These are phyloP conservation scores for Rhytidhysteron rufulum DNA, from an alignment of 2,329 filamentous ascomycete species.

Conservation along the genomic window DNA sequence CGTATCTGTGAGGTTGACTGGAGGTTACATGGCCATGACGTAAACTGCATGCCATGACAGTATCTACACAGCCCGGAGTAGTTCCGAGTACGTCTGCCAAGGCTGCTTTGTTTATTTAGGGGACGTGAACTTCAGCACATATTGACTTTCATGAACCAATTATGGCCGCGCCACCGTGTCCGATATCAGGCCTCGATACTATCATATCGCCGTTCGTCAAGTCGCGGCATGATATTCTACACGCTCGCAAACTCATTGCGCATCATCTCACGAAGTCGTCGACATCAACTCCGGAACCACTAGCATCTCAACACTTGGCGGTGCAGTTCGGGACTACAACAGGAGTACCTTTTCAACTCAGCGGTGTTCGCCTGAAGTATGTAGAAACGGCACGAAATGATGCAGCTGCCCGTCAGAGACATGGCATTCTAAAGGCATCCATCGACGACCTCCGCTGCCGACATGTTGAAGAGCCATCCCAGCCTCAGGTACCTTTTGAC, in stretches of 20 bases:
- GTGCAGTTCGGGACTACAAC: slow-evolving; percentile 28
- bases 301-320: slow-evolving; percentile 13
- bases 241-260: slow-evolving; percentile 30
- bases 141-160: too few species aligned
- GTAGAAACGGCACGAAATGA: slow-evolving; percentile 44
- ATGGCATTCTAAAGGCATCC: slow-evolving; percentile 29
- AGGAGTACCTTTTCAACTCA: slow-evolving; percentile 35
- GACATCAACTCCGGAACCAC: slow-evolving; percentile 17
- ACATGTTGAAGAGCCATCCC: slow-evolving; percentile 21
- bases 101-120: too few species aligned
- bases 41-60: too few species aligned
- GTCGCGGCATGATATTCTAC: slow-evolving; percentile 33
- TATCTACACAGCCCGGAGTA: too few species aligned
- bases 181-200: slow-evolving; percentile 34
- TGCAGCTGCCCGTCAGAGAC: slow-evolving; percentile 37
- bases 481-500: slow-evolving; percentile 28
- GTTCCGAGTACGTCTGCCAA: too few species aligned
- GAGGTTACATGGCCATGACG: too few species aligned
- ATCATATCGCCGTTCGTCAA: slow-evolving; percentile 33
- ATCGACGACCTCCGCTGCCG: slow-evolving; percentile 26
- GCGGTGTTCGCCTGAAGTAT: slow-evolving; percentile 42
- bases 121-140: too few species aligned
- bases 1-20: too few species aligned
- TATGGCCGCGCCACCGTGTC: slow-evolving; percentile 18
- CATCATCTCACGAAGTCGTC: slow-evolving; percentile 28